Conservation (phyloP, 2,329 filamentous ascomycete species). For the Talaromyces sp. region DNA sequence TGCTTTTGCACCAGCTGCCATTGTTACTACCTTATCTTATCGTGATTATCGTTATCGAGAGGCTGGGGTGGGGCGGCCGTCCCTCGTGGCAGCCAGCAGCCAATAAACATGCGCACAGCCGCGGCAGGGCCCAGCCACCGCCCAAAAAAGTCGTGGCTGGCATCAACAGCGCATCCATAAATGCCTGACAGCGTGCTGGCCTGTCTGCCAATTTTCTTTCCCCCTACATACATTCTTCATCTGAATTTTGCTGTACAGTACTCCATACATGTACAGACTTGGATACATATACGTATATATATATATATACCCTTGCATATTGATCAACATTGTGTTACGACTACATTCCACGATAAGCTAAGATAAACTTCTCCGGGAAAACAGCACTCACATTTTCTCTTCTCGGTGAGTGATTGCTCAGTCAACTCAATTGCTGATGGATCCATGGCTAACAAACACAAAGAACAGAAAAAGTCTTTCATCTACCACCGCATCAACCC, state of each 20-base stretch:
- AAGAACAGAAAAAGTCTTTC: not conserved
- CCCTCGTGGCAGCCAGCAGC: not conserved
- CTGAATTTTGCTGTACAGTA: not conserved
- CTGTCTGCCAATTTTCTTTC: not conserved
- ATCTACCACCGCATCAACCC: not conserved
- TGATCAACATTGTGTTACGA: not conserved
- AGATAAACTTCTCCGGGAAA: conserved; percentile 5
- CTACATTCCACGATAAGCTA: conserved; percentile 8
- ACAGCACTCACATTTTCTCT: not conserved
- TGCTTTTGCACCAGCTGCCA: no score
- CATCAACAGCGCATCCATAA: not conserved
- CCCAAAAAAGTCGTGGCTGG: conserved; percentile 5
- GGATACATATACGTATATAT: not conserved
- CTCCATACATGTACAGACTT: not conserved
- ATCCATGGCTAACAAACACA: not conserved
- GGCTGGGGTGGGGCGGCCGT: not conserved
- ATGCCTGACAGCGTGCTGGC: not conserved
- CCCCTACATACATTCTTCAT: not conserved
- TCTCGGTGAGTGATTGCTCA: not conserved
- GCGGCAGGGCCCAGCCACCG: conserved; percentile 6
- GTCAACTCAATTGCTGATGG: not conserved
- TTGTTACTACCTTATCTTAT: not conserved
- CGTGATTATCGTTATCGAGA: not conserved
- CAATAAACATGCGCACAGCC: not conserved
- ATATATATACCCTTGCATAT: not conserved